Percentiles rank a stretch among this genome's conserved stretches.
Evolutionary conservation across 257 asterid species (phyloP).

Genomic region (Solanum gracilifrons): DNA sequence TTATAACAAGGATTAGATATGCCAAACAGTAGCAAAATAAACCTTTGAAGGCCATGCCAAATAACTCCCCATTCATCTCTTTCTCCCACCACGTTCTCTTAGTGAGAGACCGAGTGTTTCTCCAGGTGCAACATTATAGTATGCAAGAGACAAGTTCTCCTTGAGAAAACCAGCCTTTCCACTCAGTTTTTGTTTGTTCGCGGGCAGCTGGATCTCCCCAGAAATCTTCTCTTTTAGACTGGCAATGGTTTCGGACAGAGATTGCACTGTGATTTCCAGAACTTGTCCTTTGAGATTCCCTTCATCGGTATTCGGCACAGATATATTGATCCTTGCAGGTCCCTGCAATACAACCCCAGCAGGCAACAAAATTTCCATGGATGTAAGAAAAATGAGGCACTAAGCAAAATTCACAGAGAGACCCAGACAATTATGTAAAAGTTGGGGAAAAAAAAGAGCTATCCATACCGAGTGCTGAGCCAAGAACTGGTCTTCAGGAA

Average conservation of each 20-base stretch:
- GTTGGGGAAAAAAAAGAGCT: not conserved
- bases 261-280: constrained; percentile 64
- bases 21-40: constrained; percentile 12
- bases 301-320: constrained; percentile 81
- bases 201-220: constrained; percentile 85
- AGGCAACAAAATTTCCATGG: not conserved
- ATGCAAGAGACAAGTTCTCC: constrained; percentile 90
- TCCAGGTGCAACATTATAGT: constrained; percentile 68
- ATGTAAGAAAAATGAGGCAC: not conserved
- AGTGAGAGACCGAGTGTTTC: constrained; percentile 70
- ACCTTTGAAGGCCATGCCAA: constrained; percentile 17
- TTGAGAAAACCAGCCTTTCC: constrained; percentile 97
- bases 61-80: constrained; percentile 49
- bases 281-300: constrained; percentile 83
- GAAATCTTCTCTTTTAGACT: constrained; percentile 90
- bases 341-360: constrained; percentile 49
- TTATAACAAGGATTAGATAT: constrained; percentile 12
- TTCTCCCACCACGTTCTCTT: constrained; percentile 98
- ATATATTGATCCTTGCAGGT: constrained; percentile 49
- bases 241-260: constrained; percentile 67
- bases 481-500: constrained; percentile 83
- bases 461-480: constrained; percentile 62
- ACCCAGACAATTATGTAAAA: too few species aligned
- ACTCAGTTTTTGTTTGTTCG: constrained; percentile 91
- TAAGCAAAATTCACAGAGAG: not conserved